Base-by-base conservation (phyloP, 2,329 filamentous ascomycete genomes). In the Hypoxylon sp. region DNA sequence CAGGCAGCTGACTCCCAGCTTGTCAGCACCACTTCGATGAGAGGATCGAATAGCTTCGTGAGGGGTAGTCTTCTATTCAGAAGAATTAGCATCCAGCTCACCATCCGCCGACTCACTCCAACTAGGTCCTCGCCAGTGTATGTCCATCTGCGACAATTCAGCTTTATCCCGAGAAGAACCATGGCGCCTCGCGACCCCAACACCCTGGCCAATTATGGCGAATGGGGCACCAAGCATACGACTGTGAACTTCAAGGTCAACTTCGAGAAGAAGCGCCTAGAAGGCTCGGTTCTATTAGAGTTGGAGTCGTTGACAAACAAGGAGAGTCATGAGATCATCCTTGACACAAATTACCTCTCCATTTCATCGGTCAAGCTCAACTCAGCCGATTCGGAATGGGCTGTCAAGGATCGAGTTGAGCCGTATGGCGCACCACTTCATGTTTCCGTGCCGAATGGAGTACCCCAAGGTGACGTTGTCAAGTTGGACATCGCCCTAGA, bases 151-250 rank as follows among this genome's bases (percentile, higher is more conserved):
- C 70, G 67, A 71, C 68, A 61, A 39, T 73, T 72, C 62, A 71
- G 69, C 55, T 50, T 69, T 50, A 64, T 42, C 50, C 39, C 71
- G 17, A 59, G 67, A n/a, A 66, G 62, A 44, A 78, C 69, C 63
- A 81, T 81, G 75, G 74, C 78, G 31, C 74, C 85, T 55, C 88
- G 93, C 76, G 95, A 98, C 82, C 94, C 94, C 59, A 97, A 94
- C 80, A 98, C 96, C 26, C 83, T 96, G 66, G 92, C 93, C 78
- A 98, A 98, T 84, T 98, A 98, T 81, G 90, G 93, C 80, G 90
- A 91, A 62, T 98, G 94, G 90, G 85, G 88, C 68, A 97, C 93
- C 17, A 90, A 87, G 78, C 94, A 98, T 83, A 96, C 94, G 19
- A 91, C 88, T 19, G 92, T 93, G 64, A 90, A 92, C 79, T 89